Evolutionary conservation across 768 basidiomycete species (phyloP), one percentile per base, ranked within the genome.

Genomic region (Auriculariales sp.): DNA sequence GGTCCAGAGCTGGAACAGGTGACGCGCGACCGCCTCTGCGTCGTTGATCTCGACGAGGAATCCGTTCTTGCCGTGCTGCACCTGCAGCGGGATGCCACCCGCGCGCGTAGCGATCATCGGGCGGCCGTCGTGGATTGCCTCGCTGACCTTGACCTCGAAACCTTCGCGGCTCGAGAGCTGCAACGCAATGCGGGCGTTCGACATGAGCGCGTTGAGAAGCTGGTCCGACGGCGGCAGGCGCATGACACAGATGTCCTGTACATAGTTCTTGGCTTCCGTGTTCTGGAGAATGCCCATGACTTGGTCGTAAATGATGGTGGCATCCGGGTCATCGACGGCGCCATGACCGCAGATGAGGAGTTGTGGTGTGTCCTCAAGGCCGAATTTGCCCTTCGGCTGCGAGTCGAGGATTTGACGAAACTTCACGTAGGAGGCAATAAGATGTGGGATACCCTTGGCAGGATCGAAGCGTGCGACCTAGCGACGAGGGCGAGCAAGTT

Each of bases 381-480:
- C 58, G 45, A 74, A 57, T 4, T 73, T 66, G 25, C 69, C 67
- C 19, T 68, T 67, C 47, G 62, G 60, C 51, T 65, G 64, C 22
- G 32, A 48, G 29, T 61, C 57, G 54, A 90, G 71, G 24, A 81
- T 69, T 53, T 74, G 68, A 57, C 91, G 79, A 75, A 94, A 83
- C 61, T 79, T 78, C 54, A 78, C 73, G 62, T 94, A 97, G 12
- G 88, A 89, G 59, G 89, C 87, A 63, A 90, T 76, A 62, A 88
- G 84, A 61, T 81, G 74, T 51, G 82, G 82, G 55, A 83, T 83
- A 66, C 90, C 89, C 74, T 77, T 75, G 19, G 83, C 72, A 48
- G 90, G 92, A 64, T 95, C 92, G 66, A 95, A 97, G 27, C 91
- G 82, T n/a, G 92, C 92, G 52, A 97, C 68, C n/a, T n/a, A n/a